Evolutionary conservation across 2,329 filamentous ascomycete genomes (phyloP).

Genomic region (Moelleriella libera): DNA sequence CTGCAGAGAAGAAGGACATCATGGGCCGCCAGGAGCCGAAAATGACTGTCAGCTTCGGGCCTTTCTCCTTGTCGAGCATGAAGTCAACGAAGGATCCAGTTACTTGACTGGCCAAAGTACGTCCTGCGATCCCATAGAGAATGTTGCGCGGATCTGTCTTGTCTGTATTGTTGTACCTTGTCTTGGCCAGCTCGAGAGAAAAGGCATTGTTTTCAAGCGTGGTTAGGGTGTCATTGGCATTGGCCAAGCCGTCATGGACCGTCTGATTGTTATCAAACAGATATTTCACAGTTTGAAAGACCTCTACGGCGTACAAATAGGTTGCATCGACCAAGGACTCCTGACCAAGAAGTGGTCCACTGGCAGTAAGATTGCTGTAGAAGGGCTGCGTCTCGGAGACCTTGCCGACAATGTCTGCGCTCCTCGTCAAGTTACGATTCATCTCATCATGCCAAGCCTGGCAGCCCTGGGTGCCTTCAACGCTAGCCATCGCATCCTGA

Average conservation of each 20-base stretch:
- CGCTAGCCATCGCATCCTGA: slow-evolving; percentile 9
- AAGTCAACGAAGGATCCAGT: slow-evolving; percentile 23
- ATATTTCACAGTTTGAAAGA: slow-evolving; percentile 44
- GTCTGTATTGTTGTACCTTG: slow-evolving; percentile 39
- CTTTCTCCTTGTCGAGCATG: slow-evolving; percentile 21
- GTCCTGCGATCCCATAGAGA: slow-evolving; percentile 36
- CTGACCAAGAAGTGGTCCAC: slow-evolving; percentile 20
- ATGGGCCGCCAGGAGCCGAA: slow-evolving; percentile 42
- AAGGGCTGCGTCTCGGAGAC: slow-evolving; percentile 18
- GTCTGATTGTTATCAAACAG: slow-evolving; percentile 35
- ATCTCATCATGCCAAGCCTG: slow-evolving; percentile 19
- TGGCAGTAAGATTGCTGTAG: slow-evolving; percentile 28
- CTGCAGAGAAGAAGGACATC: slow-evolving; percentile 37
- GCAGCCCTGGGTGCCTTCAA: slow-evolving; percentile 25
- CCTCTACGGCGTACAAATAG: slow-evolving; percentile 33
- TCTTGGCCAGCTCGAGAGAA: slow-evolving; percentile 44
- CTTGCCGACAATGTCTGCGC: slow-evolving; percentile 10
- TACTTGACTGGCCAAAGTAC: slow-evolving; percentile 33
- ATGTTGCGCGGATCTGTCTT: slow-evolving; percentile 16
- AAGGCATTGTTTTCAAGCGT: slow-evolving; percentile 49
- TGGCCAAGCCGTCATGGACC: slow-evolving; percentile 21
- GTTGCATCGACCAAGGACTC: slow-evolving; percentile 20
- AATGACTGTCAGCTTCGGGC: slow-evolving; percentile 34
- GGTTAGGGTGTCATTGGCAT: slow-evolving; percentile 19
- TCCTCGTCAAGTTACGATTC: slow-evolving; percentile 10